phyloP scores from a whole-genome alignment of 179 eudicot species.

The Corrigiola litoralis region DNA sequence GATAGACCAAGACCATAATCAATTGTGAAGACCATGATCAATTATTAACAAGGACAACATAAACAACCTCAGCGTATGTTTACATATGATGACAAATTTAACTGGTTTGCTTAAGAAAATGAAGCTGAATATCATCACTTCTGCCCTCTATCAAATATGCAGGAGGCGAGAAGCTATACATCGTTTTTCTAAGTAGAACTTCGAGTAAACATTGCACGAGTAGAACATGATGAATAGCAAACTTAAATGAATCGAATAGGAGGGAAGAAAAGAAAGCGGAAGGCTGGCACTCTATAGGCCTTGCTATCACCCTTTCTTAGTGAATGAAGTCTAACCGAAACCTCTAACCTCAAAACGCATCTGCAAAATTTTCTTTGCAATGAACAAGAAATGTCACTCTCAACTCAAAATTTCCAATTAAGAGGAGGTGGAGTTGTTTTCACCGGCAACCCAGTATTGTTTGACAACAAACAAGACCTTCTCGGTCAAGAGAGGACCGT shows the following conservation, averaged over 20 bases:
- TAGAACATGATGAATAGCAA: neutral
- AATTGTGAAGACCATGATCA: too few species aligned
- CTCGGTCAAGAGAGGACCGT: slow-evolving; percentile 40
- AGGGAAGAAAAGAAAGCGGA: neutral
- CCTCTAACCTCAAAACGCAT: neutral
- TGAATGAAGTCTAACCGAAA: too few species aligned
- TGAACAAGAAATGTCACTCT: too few species aligned
- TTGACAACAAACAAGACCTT: slow-evolving; percentile 40
- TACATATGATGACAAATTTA: too few species aligned
- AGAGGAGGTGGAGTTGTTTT: slow-evolving; percentile 27
- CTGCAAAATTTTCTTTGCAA: slow-evolving; percentile 6
- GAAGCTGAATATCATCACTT: too few species aligned
- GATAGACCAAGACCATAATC: too few species aligned
- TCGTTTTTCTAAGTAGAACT: too few species aligned
- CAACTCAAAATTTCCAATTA: neutral
- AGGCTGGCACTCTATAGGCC: slow-evolving; percentile 4
- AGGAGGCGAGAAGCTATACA: too few species aligned
- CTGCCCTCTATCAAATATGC: too few species aligned
- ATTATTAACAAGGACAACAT: too few species aligned
- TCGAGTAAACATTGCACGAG: neutral
- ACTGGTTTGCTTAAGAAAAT: too few species aligned
- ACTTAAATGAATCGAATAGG: neutral
- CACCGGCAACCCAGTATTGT: slow-evolving; percentile 40
- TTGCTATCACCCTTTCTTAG: slow-evolving; percentile 5
- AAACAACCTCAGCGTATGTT: too few species aligned